Percentiles rank a stretch among this genome's conserved stretches.
phyloP scores from a whole-genome alignment of 1,284 basidiomycete genomes.

The Marasmius oreades region DNA sequence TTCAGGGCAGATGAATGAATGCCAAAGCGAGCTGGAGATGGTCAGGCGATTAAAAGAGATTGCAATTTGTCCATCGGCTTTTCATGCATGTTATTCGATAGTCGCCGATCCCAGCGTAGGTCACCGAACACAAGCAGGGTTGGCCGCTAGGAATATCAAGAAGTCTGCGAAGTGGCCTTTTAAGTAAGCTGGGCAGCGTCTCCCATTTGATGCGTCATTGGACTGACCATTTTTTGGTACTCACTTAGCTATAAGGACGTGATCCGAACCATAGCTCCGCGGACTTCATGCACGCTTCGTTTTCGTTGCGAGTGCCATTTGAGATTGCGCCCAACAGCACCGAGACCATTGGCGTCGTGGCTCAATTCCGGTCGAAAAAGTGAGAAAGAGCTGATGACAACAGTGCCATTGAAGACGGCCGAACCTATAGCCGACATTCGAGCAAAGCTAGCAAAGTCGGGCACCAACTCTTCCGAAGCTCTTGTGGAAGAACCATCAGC shows the following conservation, averaged over 20 bases:
- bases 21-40: neutral
- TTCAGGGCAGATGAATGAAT: neutral
- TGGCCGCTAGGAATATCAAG: neutral
- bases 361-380: neutral
- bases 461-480: neutral
- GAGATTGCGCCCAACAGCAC: neutral
- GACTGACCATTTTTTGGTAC: neutral
- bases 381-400: neutral
- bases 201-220: neutral
- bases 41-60: neutral
- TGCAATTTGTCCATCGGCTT: neutral
- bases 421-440: neutral
- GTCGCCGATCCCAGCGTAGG: neutral
- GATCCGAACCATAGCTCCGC: neutral
- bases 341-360: neutral
- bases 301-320: neutral
- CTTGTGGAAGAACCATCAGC: neutral
- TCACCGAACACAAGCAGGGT: neutral
- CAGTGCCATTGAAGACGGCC: neutral
- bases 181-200: neutral
- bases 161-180: neutral
- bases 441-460: neutral
- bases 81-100: neutral
- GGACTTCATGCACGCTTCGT: neutral
- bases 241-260: neutral